Percentiles rank a stretch among this genome's conserved stretches.
phyloP scores from a whole-genome alignment of 495 filamentous ascomycete species.

The Tuber calosporum region DNA sequence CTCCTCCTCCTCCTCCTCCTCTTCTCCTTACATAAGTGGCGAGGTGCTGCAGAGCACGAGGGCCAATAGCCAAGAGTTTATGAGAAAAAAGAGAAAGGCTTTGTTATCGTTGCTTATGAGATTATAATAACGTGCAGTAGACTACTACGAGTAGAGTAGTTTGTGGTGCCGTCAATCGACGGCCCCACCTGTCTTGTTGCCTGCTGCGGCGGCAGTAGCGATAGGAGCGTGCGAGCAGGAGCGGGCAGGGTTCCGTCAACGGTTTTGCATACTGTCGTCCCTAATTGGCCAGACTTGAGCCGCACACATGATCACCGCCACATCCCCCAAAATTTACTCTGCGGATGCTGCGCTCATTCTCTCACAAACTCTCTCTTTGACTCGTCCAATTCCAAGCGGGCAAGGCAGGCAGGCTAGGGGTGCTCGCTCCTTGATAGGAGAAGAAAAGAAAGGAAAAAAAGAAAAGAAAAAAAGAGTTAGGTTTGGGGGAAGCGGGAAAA shows the following conservation, averaged over 20 bases:
- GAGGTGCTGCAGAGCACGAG: neutral
- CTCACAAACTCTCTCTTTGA: neutral
- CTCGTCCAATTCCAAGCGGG: neutral
- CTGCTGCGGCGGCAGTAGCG: neutral
- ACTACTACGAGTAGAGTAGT: too few species aligned
- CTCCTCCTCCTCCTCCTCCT: neutral
- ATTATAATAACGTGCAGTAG: neutral
- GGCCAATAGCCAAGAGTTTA: neutral
- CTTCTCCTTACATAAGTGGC: constrained; percentile 2
- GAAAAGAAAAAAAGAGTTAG: constrained; percentile 3
- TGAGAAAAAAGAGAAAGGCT: neutral
- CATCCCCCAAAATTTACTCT: neutral
- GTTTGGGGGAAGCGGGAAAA: neutral
- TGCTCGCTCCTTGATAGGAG: neutral
- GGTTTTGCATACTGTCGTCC: neutral
- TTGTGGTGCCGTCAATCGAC: too few species aligned
- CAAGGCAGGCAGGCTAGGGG: neutral
- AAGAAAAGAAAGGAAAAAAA: too few species aligned
- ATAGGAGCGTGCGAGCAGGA: neutral
- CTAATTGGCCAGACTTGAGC: neutral
- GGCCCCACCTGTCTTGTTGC: neutral
- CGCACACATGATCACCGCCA: neutral
- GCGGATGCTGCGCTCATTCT: neutral
- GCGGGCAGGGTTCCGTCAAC: neutral
- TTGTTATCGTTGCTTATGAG: neutral